phyloP scores from a whole-genome alignment of 1,284 basidiomycete genomes.

The Bjerkandera adusta region DNA sequence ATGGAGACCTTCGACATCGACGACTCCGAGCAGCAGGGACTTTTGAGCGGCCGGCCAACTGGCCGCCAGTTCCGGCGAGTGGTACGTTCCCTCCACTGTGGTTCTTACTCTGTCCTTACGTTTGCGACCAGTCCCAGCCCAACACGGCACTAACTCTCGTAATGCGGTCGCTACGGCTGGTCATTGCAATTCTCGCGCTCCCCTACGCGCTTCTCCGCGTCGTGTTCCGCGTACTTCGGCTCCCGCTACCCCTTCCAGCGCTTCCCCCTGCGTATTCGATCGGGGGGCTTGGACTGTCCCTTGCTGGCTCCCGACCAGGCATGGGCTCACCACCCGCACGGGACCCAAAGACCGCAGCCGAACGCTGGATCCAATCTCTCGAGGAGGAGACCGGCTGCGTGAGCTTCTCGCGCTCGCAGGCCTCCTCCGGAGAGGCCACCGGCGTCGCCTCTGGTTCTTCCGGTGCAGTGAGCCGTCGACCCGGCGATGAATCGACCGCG shows the following conservation, averaged over 20 bases:
- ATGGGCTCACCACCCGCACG: conserved; percentile 33
- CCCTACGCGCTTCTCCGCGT: conserved; percentile 32
- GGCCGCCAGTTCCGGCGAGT: conserved; percentile 12
- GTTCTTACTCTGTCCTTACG: background rate
- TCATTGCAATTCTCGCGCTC: conserved; percentile 32
- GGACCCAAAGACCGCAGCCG: conserved; percentile 45
- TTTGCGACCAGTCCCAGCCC: background rate
- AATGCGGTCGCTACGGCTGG: conserved; percentile 25
- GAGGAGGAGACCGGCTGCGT: conserved; percentile 81
- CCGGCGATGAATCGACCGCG: conserved; percentile 21
- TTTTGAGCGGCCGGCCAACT: conserved; percentile 20
- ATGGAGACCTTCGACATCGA: conserved; percentile 50
- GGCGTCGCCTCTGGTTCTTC: conserved; percentile 34
- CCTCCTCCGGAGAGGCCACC: conserved; percentile 35
- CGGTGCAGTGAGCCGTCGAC: conserved; percentile 32
- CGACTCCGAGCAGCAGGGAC: conserved; percentile 43
- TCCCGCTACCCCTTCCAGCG: conserved; percentile 30
- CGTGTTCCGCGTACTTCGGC: conserved; percentile 33
- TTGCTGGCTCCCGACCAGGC: conserved; percentile 10
- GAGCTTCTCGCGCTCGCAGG: conserved; percentile 42
- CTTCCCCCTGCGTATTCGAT: conserved; percentile 35
- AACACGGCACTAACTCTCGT: conserved; percentile 14
- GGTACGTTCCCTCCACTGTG: conserved; percentile 3
- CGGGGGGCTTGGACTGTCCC: conserved; percentile 8
- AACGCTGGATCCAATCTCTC: conserved; percentile 72